Base-by-base conservation (phyloP, 2,329 filamentous ascomycete species). In the Acrodontium crateriforme region DNA sequence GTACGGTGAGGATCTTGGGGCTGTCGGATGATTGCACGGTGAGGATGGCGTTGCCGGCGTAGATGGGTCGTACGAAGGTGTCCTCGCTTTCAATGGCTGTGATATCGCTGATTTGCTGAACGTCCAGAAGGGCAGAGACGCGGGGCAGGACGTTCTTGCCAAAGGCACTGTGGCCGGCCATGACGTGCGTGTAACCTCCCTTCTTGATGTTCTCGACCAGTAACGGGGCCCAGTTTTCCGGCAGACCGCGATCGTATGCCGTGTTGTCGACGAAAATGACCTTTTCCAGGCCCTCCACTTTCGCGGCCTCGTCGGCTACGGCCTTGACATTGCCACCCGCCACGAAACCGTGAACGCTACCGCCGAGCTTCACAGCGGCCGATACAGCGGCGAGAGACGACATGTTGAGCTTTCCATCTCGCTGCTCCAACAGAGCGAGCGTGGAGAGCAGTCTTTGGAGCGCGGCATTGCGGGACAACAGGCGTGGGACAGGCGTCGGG, bases 161-260 rank as follows among this genome's bases (percentile, higher is more conserved):
- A 58, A 98, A 98, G 1, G 89, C 84, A 14, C 85, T 89, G 62
- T 95, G 84, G 30, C 80, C 78, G 20, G 78, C 80, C 46, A 98
- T 69, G 39, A 98, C 71, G 52, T 98, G 89, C 36, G 85, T 92
- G 56, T 84, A 95, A 35, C 77, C 81, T 35, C 82, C 85, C 54
- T 89, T 89, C 63, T 92, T 92, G 58, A 95, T 87, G 58, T 95
- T 98, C 56, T 95, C 87, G 28, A 84, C 79, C 21, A 98, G 66
- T 25, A 98, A 65, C 31, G 84, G 80, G n/a, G 87, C 89, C 51
- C 72, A 95, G 64, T 82, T 94, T 62, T 98, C 89, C 28, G 89
- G 75, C 2, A 98, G 70, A 27, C 84, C 83, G 73, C 85, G 92
- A 49, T 95, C 85, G 51, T 98, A 98, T 27, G 82, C 79, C 30